Conservation (phyloP, 2,329 filamentous ascomycete genomes). For the Alternaria infectoria region DNA sequence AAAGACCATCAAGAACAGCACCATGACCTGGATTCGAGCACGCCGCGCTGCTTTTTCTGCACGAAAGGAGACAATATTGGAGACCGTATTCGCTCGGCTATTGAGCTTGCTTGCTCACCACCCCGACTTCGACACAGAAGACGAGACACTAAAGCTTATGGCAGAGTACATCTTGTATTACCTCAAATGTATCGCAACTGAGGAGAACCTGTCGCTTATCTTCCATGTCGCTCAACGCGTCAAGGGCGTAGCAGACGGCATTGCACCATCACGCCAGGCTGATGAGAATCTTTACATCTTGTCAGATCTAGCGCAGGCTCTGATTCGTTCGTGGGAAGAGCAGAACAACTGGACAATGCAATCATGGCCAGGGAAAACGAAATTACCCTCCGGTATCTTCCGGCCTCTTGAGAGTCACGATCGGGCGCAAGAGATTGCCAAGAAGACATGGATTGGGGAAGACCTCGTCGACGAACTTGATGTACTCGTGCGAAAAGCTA, state of each 20-base stretch:
- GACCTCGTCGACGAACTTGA: constrained; percentile 77
- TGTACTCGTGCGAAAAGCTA: constrained; percentile 70
- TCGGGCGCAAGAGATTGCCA: constrained; percentile 81
- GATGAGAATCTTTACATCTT: constrained; percentile 83
- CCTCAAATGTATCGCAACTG: constrained; percentile 78
- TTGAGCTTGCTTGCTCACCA: constrained; percentile 91
- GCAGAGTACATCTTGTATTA: constrained; percentile 91
- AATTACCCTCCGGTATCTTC: constrained; percentile 81
- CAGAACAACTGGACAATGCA: constrained; percentile 85
- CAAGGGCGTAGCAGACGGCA: constrained; percentile 85
- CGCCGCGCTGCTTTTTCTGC: constrained; percentile 70
- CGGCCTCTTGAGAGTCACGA: constrained; percentile 75
- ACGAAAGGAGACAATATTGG: constrained; percentile 68
- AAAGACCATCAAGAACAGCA: constrained; percentile 72
- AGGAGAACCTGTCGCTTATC: constrained; percentile 86
- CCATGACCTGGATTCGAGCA: constrained; percentile 88
- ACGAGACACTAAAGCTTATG: constrained; percentile 78
- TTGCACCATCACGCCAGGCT: constrained; percentile 60
- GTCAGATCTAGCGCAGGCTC: constrained; percentile 82
- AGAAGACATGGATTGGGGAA: constrained; percentile 82
- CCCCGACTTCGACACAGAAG: constrained; percentile 74
- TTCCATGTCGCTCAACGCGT: constrained; percentile 91
- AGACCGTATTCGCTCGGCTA: constrained; percentile 80
- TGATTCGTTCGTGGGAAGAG: constrained; percentile 86
- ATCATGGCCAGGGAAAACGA: constrained; percentile 79